Percentiles rank a stretch among this genome's conserved stretches.
Conservation (phyloP, 768 basidiomycete species). For the Lentinus brumalis region DNA sequence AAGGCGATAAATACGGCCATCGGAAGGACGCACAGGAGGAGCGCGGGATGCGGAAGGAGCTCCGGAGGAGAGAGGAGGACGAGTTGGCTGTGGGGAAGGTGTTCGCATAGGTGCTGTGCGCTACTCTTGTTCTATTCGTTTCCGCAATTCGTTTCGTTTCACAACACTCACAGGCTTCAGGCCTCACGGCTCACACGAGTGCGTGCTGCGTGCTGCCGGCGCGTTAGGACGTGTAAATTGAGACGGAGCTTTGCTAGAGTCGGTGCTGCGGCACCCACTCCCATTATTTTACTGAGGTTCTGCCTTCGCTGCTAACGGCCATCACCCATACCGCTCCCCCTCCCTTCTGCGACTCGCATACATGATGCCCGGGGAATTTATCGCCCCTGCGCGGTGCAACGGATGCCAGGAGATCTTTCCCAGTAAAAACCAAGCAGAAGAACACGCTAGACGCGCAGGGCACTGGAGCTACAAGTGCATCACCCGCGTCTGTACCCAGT, state of each 20-base stretch:
- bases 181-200: too few species aligned
- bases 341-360: neutral
- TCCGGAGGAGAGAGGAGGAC: conserved; percentile 68
- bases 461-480: neutral
- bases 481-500: conserved; percentile 6
- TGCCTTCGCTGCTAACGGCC: too few species aligned
- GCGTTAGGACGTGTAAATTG: too few species aligned
- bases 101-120: conserved; percentile 59
- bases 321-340: too few species aligned
- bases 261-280: too few species aligned
- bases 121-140: neutral
- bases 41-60: conserved; percentile 60
- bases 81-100: conserved; percentile 85
- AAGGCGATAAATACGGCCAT: conserved; percentile 79
- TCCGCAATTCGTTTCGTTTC: too few species aligned
- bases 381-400: conserved; percentile 4
- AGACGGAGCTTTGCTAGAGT: too few species aligned
- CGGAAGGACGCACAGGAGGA: conserved; percentile 82
- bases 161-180: too few species aligned
- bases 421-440: conserved; percentile 4
- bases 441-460: neutral
- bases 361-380: neutral
- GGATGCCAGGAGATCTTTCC: neutral
- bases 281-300: too few species aligned
- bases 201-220: too few species aligned